phyloP scores from a whole-genome alignment of 495 filamentous ascomycete species.

The Tetracladium setigerum region DNA sequence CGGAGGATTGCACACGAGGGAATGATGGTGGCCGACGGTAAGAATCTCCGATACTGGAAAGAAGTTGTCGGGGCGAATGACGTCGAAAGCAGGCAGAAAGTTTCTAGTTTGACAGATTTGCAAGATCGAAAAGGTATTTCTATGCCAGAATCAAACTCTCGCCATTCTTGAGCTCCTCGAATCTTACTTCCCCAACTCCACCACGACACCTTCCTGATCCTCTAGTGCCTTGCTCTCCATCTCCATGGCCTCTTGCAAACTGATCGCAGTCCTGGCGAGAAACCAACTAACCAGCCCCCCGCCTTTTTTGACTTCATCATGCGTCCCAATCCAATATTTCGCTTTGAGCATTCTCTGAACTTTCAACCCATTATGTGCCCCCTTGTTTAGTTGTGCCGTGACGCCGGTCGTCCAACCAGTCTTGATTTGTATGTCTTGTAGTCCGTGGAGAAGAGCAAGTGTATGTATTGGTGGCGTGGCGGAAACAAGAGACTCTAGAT shows the following conservation, averaged over 20 bases:
- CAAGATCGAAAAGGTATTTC: background rate
- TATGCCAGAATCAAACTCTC: conserved; percentile 28
- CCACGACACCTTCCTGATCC: conserved; percentile 13
- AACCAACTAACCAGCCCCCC: conserved; percentile 41
- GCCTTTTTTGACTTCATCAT: conserved; percentile 49
- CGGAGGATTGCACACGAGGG: no score
- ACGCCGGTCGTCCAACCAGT: conserved; percentile 4
- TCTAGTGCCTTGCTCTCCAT: conserved; percentile 21
- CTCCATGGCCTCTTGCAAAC: conserved; percentile 37
- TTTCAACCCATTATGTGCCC: conserved; percentile 43
- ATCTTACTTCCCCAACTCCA: conserved; percentile 19
- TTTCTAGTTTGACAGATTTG: no score
- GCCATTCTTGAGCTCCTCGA: conserved; percentile 27
- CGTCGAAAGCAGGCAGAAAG: no score
- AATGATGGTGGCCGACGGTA: no score
- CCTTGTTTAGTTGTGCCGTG: conserved; percentile 44
- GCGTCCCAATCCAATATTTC: conserved; percentile 50
- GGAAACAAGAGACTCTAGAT: conserved; percentile 25
- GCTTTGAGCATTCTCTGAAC: conserved; percentile 37
- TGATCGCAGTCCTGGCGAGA: conserved; percentile 34
- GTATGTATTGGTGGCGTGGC: conserved; percentile 33
- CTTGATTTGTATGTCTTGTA: conserved; percentile 42
- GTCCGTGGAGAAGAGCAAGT: conserved; percentile 46
- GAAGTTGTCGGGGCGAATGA: no score
- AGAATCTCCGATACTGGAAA: no score